These are phyloP conservation scores for Monosporozyma aerobia DNA, from an alignment of 805 yeast genomes.

Conservation along the genomic window DNA sequence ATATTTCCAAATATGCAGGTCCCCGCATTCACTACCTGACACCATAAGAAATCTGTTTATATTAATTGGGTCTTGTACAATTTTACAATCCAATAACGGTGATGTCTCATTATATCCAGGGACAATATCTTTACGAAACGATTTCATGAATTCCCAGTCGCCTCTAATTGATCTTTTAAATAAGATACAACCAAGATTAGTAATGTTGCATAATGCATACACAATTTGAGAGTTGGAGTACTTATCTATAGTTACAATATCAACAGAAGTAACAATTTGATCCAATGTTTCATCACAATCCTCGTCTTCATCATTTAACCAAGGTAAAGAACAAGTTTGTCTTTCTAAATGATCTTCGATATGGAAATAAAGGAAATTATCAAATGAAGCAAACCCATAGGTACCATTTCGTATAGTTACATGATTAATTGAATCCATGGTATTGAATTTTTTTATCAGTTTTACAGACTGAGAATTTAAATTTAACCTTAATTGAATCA, in stretches of 20 bases:
- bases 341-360: constrained; percentile 6
- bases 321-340: background rate
- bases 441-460: background rate
- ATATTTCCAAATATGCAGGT: constrained; percentile 13
- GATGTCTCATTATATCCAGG: constrained; percentile 3
- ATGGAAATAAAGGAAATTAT: constrained; percentile 9
- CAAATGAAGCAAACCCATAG: constrained; percentile 8
- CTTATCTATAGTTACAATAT: constrained; percentile 10
- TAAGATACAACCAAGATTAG: constrained; percentile 16
- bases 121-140: background rate
- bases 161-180: constrained; percentile 15
- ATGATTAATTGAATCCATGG: constrained; percentile 4
- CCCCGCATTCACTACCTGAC: constrained; percentile 17
- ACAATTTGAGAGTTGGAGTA: constrained; percentile 8
- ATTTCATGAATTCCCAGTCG: constrained; percentile 13
- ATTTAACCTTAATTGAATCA: constrained; percentile 7
- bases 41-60: constrained; percentile 6
- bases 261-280: constrained; percentile 7
- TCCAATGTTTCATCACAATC: background rate
- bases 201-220: constrained; percentile 9
- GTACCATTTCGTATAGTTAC: background rate
- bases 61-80: constrained; percentile 1
- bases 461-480: constrained; percentile 3
- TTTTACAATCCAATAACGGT: constrained; percentile 11
- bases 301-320: background rate